Conservation (phyloP, 148 eudicot species). For the Oxyria digyna region DNA sequence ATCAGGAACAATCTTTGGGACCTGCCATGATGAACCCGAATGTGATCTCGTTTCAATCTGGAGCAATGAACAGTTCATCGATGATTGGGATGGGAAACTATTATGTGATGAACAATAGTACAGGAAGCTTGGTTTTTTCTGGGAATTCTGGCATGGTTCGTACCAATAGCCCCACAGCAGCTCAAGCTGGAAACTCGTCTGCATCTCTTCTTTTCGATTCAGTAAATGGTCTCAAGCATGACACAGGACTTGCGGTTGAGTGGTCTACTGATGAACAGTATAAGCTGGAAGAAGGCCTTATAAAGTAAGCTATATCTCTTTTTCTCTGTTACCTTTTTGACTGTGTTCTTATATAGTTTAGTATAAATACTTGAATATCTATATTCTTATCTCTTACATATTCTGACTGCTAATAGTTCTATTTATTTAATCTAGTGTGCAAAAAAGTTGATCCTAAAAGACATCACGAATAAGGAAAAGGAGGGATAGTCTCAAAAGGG, state of each 20-base stretch:
- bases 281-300: conserved; percentile 73
- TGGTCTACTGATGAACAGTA: conserved; percentile 79
- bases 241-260: conserved; percentile 64
- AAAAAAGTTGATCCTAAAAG: not conserved
- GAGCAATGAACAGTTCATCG: conserved; percentile 41
- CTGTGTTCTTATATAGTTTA: conserved; percentile 6
- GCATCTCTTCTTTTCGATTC: conserved; percentile 44
- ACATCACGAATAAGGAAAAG: not conserved
- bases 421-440: not conserved
- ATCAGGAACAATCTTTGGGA: conserved; percentile 28
- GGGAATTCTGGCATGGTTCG: conserved; percentile 33
- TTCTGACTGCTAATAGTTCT: not conserved
- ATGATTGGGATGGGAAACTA: conserved; percentile 49
- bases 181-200: conserved; percentile 33
- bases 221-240: conserved; percentile 73
- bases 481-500: not conserved
- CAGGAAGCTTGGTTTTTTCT: conserved; percentile 38
- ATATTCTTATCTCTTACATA: not conserved
- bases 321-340: conserved; percentile 10
- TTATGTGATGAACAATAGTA: conserved; percentile 25
- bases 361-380: conserved; percentile 7
- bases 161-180: conserved; percentile 17
- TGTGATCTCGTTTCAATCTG: conserved; percentile 50
- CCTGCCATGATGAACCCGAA: conserved; percentile 39
- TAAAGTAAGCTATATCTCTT: conserved; percentile 31